phyloP scores from a whole-genome alignment of 116 monocot genomes.

The Zostera marina region DNA sequence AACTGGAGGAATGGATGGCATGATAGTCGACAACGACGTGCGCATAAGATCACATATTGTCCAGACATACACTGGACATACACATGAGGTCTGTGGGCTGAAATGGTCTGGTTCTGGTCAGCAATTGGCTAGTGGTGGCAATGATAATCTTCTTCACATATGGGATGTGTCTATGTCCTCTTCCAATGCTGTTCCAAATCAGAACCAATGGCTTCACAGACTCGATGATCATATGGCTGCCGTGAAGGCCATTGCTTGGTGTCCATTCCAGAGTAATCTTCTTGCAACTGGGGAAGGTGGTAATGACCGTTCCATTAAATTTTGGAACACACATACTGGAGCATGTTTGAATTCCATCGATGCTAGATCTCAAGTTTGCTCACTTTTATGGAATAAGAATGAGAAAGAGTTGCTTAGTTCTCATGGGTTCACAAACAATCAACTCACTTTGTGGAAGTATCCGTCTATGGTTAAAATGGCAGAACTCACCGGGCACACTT shows the following conservation, averaged over 20 bases:
- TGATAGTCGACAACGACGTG: constrained; percentile 12
- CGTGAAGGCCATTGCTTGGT: constrained; percentile 17
- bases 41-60: constrained; percentile 2
- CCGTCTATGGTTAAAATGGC: constrained; percentile 15
- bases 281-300: constrained; percentile 19
- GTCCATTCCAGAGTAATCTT: constrained; percentile 12
- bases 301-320: constrained; percentile 11
- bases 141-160: constrained; percentile 10
- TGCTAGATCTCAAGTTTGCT: constrained; percentile 10
- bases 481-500: constrained; percentile 11
- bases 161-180: constrained; percentile 14
- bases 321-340: constrained; percentile 17
- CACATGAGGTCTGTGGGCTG: constrained; percentile 8
- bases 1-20: constrained; percentile 9
- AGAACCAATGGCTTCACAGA: constrained; percentile 11
- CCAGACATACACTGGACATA: constrained; percentile 2
- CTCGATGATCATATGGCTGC: constrained; percentile 5
- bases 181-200: background rate
- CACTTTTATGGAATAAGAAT: constrained; percentile 12
- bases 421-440: constrained; percentile 13
- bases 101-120: constrained; percentile 12
- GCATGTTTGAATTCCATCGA: constrained; percentile 1
- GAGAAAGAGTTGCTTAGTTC: constrained; percentile 14
- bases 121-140: constrained; percentile 17
- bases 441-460: constrained; percentile 17